Base-by-base conservation (phyloP, 352 stramenopile genomes). In the Peronospora farinosa region DNA sequence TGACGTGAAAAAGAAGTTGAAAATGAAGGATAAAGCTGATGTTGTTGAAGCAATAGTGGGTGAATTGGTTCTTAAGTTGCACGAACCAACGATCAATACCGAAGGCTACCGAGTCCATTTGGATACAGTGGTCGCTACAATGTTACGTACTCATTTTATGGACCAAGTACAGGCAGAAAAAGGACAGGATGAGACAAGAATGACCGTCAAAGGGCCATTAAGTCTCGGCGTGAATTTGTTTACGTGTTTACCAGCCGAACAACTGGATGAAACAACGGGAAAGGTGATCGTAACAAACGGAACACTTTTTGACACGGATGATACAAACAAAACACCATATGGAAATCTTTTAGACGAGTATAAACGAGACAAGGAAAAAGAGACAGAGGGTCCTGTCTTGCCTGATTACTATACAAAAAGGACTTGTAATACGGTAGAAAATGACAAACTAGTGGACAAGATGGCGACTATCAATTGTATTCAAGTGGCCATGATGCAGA, bases 21-120 rank as follows among this genome's bases (percentile, higher is more conserved):
- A 69, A 52, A 67, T 72, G 38, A 91, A 91, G 48, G 59, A 82
- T 25, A 68, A 75, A 15, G 80, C 80, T 0, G 80, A 91, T 32
- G 54, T 86, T 5, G 75, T 88, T 13, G 78, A 91, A 49, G 72
- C 77, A 0, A 46, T 88, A 0, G 73, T 78, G 5, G 80, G 80
- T 0, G 78, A 89, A 32, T 41, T 87, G 23, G 60, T 80, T n/a
- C 59, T 87, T 23, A 69, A 72, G 9, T 51, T 84, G 38, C 60
- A 78, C 32, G 19, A 57, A 17, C 35, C 45, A 3, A 44, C 53
- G 16, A 21, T 11, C 10, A 13, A 47, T 3, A 2, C 8, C 4
- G 37, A 63, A 11, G 38, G 15, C 9, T 75, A 76, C 36, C 49
- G 58, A 42, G 37, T 40, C 2, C 75, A 86, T 45, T 57, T 91